Base-by-base conservation (phyloP, 2,329 filamentous ascomycete species). In the Scortechinia acanthostroma region DNA sequence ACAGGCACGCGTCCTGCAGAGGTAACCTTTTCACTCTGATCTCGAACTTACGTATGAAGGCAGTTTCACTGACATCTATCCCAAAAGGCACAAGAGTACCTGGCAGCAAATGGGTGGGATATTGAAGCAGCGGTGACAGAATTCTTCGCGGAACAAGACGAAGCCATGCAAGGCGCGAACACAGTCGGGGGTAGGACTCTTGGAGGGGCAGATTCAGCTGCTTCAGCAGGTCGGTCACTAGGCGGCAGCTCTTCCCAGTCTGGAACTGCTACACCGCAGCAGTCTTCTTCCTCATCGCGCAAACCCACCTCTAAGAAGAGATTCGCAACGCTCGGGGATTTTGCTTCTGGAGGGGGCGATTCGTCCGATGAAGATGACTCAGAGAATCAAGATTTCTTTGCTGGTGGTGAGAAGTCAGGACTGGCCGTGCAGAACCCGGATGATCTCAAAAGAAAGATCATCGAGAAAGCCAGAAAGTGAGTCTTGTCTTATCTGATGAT, bases 391-490 rank as follows among this genome's bases (percentile, higher is more conserved):
- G 77, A 83, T 57, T 68, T 83, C 50, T 84, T 81, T 55, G 73
- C 80, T 17, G 80, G 80, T 42, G 80, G 80, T 42, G 80, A 83
- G 59, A 84, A 84, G 62, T 83, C 79, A 13, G 80, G 78, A n/a
- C 63, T 84, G 21, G 80, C 80, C 4, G 80, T 84, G 46, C 76
- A 83, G 57, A 80, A 83, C 53, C 80, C 80, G 2, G 73, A 75
- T 55, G 70, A 76, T 47, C 60, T 64, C 57, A 75, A 66, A 60
- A 66, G 63, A 56, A 70, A 68, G 53, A 72, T 73, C 44, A 56
- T 73, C 19, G 67, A 72, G 48, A 69, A 70, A 52, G 69, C 69
- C 21, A 53, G 50, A 42, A 51, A 47, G 54, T 57, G 48, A 19
- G 43, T 40, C 13, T 5, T 45, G 61, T 55, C 49, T 58, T 55